Base-by-base conservation (phyloP, 805 yeast species). In the Torulaspora franciscae region DNA sequence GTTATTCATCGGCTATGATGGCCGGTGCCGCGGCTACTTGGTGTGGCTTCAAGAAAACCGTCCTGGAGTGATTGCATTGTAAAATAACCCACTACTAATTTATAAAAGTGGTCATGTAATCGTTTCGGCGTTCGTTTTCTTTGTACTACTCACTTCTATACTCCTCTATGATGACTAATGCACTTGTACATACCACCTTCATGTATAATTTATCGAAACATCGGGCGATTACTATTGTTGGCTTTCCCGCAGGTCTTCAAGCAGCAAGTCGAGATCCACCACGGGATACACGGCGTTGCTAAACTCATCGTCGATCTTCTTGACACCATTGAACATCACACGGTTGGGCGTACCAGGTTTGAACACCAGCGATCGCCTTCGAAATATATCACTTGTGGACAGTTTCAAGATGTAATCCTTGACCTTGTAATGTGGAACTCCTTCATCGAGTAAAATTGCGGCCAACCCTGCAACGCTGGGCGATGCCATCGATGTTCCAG, bases 21-120 rank as follows among this genome's bases (percentile, higher is more conserved):
- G 86, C 95, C n/a, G 78, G 80, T 52, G 95, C 85, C 50, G 95
- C 97, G 42, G 96, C 85, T 51, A 80, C 79, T 29, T 91, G 99
- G 99, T 83, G 95, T 72, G 91, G 84, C 39, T 61, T 84, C 59
- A 91, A 91, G 71, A 56, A 62, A 27, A 30, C 53, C 25, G 32
- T 61, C 10, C 44, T 57, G 25, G 52, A 51, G 40, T 55, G 46
- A 40, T 28, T 33, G 26, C 25, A 33, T 33, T 33, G 37, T 33
- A 33, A 33, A 33, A 19, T 33, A 33, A 15, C 5, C 22, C 22
- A 19, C 22, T 19, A 19, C 22, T 5, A 4, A 19, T 19, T 39
- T 35, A 39, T 39, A 39, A 41, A 41, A 19, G 36, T 32, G 22
- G 38, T 35, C 29, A 38, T 40, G 37, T 29, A 44, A 33, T 35